A percentile compares a stretch with the other conserved stretches of the same genome.
Evolutionary conservation across 257 asterid species (phyloP).

Genomic region (Fraxinus americana): DNA sequence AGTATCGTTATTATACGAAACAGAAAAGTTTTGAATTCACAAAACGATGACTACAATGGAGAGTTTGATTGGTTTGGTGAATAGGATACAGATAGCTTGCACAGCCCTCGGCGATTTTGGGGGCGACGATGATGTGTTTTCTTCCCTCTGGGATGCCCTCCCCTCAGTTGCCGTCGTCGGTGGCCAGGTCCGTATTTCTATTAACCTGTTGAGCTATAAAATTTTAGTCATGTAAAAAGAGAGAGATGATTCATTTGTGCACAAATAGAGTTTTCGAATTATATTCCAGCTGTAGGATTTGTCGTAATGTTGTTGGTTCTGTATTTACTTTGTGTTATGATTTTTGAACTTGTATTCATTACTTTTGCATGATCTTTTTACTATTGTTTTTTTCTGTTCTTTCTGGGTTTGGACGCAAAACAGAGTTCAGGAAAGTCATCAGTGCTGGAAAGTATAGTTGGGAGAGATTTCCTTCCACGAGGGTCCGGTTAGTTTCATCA

Average conservation of each 20-base stretch:
- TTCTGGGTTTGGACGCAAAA: conserved; percentile 23
- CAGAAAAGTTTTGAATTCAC: conserved; percentile 17
- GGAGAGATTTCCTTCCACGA: conserved; percentile 95
- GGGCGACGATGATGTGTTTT: conserved; percentile 64
- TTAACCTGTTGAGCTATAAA: not conserved
- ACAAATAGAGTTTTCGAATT: not conserved
- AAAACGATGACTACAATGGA: conserved; percentile 67
- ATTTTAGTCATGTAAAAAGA: not conserved
- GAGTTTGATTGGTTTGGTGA: conserved; percentile 90
- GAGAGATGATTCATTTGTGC: not conserved
- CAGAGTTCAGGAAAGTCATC: conserved; percentile 99
- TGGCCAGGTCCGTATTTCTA: conserved; percentile 60
- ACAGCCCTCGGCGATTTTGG: conserved; percentile 90
- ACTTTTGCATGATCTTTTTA: not conserved
- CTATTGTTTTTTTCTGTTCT: conserved; percentile 17
- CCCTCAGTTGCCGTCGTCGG: conserved; percentile 98
- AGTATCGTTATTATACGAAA: conserved; percentile 10
- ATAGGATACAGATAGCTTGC: conserved; percentile 88
- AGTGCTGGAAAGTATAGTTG: conserved; percentile 91
- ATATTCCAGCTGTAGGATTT: conserved; percentile 23
- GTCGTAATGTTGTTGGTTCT: not conserved
- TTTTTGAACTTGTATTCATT: not conserved
- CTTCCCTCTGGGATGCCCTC: conserved; percentile 92
- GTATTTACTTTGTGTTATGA: not conserved
- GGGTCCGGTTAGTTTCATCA: conserved; percentile 72